phyloP scores from a whole-genome alignment of 2,329 filamentous ascomycete genomes.

The Macrophomina pseudophaseolina region DNA sequence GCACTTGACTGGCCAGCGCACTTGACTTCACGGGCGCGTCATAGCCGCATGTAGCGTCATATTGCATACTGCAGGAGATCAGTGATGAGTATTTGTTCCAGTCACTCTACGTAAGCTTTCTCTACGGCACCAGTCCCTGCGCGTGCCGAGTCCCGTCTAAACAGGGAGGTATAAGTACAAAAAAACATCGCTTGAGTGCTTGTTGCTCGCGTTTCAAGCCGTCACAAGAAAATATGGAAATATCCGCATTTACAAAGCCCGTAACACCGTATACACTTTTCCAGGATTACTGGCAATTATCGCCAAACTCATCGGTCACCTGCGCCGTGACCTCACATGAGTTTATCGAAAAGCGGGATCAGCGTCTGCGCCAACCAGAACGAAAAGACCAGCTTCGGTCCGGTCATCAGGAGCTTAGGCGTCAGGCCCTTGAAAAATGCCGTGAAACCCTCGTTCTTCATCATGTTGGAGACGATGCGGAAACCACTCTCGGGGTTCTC shows the following conservation, averaged over 20 bases:
- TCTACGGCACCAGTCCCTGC: constrained; percentile 3
- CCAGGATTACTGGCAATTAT: not conserved
- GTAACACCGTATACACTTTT: constrained; percentile 27
- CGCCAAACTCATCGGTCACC: constrained; percentile 14
- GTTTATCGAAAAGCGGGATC: constrained; percentile 86
- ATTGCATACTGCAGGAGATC: not conserved
- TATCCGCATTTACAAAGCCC: constrained; percentile 26
- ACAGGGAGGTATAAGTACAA: constrained; percentile 19
- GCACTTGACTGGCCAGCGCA: constrained; percentile 13
- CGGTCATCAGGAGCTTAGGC: constrained; percentile 98
- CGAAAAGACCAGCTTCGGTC: constrained; percentile 97
- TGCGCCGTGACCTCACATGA: constrained; percentile 50
- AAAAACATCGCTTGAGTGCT: constrained; percentile 2
- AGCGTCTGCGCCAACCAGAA: constrained; percentile 99
- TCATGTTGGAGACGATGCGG: constrained; percentile 90
- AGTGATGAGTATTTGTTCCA: constrained; percentile 5
- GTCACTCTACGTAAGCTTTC: constrained; percentile 3
- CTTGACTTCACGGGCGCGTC: constrained; percentile 11
- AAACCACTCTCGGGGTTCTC: constrained; percentile 96
- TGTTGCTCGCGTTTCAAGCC: constrained; percentile 4
- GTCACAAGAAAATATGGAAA: not conserved
- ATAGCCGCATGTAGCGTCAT: not conserved
- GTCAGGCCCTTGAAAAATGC: constrained; percentile 98
- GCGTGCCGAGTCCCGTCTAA: constrained; percentile 14
- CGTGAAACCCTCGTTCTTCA: constrained; percentile 80